Evolutionary conservation across 441 rosid genomes (phyloP), one percentile per base, ranked within the genome.

Genomic region (Pelargonium fulgidum): DNA sequence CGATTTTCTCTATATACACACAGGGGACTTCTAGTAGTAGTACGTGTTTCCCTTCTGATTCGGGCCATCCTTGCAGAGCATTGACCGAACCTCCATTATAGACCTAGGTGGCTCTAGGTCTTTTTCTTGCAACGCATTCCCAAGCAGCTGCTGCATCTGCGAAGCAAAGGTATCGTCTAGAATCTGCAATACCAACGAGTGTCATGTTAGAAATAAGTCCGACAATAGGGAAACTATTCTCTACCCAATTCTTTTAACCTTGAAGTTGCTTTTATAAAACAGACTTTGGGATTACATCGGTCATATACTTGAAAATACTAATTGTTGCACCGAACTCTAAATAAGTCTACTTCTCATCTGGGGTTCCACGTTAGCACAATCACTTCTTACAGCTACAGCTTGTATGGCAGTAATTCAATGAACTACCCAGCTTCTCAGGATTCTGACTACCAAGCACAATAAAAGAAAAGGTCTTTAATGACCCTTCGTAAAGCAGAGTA

Each of bases 31-130:
- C 14, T 36, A 92, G 81, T 85, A 92, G 52, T 89, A 78, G 1
- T 91, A 85, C 64, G 93, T 67, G 26, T 26, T 62, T 0, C 42
- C 92, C 17, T 83, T 62, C 70, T 83, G 74, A 76, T 73, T 90
- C 66, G 91, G 77, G 0, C 86, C 73, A 73, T 94, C 98, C 81
- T 89, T 87, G 77, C 98, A 86, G 45, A 95, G 97, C 75, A 95
- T 95, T 4, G 98, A 92, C 65, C 98, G 87, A 74, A 97, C 96
- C 81, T 95, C 98, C 3, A 87, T 77, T 41, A 95, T 93, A 0
- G 98, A 95, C 22, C 96, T 89, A 39, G 97, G 97, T 33, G 97
- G 84, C 74, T 92, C 96, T 9, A 91, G 64, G 72, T 93, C 98
- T 66, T 87, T 93, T 47, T 93, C 98, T 65, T 91, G 96, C 75